Base-by-base conservation (phyloP, 1,139 yeast species). In the Taiozyma sp. region DNA sequence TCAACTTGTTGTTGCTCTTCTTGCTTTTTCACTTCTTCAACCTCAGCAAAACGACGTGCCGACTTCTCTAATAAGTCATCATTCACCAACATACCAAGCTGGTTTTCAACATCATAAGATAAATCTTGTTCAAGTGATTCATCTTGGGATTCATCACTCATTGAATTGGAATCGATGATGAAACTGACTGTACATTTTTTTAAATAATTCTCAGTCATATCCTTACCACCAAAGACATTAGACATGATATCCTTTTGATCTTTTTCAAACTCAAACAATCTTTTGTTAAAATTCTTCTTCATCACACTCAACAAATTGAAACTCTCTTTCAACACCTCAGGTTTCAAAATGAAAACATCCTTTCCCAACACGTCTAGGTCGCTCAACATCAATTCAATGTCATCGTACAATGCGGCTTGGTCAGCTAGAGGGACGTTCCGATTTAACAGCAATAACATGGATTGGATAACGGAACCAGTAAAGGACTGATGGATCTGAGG, bases 201-300 rank as follows among this genome's bases (percentile, higher is more conserved):
- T 56, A 65, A 48, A 50, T 64, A 65, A 30, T 52, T 59, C 47
- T 64, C 67, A n/a, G 66, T 65, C 56, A 59, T 59, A 42, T 56
- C 60, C 34, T 59, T 54, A 27, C 68, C 68, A 39, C 67, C 68
- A 60, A 65, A 65, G n/a, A 65, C 65, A 42, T 63, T 63, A 6
- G 64, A 63, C 8, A 64, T 64, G 34, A 61, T 62, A 44, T 62
- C 64, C 51, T 57, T 61, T 45, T 60, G 61, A 38, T 58, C 64
- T 44, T 55, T 57, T 43, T 57, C 64, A 36, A 60, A 30, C 27
- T 57, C 63, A n/a, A 58, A 51, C 44, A 59, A 34, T 14, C 55
- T 57, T 51, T 59, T 59, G 36, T 55, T 57, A 36, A 57, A 52
- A 46, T 54, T 58, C 30, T 57, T 60, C 44, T 58, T 60, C 50